phyloP scores from a whole-genome alignment of 192 early-diverging fungal species.

The Phycomyces nitens region DNA sequence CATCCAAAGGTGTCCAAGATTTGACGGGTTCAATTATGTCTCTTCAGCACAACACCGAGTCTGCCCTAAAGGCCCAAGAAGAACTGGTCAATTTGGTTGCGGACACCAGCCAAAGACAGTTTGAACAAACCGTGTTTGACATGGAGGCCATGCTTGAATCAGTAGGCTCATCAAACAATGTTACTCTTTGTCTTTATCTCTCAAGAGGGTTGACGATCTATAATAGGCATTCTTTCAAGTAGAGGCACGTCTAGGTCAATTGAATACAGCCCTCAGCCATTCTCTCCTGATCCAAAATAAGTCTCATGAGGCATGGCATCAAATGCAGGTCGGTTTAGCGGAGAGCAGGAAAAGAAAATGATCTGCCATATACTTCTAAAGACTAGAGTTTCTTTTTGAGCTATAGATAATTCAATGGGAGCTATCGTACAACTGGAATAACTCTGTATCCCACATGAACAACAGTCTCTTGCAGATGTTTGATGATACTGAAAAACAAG shows the following conservation, averaged over 20 bases:
- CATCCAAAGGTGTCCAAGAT: too few relatives aligned
- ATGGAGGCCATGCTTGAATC: neutral
- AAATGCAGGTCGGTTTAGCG: neutral
- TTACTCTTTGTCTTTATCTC: neutral
- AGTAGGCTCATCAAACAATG: neutral
- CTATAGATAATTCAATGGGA: too few relatives aligned
- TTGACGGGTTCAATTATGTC: too few relatives aligned
- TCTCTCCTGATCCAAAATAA: neutral
- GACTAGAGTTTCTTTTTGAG: neutral
- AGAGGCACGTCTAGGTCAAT: neutral
- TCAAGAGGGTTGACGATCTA: neutral
- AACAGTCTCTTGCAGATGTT: too few relatives aligned
- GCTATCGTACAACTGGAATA: too few relatives aligned
- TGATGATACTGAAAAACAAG: too few relatives aligned
- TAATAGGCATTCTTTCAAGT: slow-evolving; percentile 1
- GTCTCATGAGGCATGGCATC: neutral
- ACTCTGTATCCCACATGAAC: too few relatives aligned
- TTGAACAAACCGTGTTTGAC: too few relatives aligned
- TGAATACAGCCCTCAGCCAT: neutral
- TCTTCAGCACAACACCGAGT: too few relatives aligned
- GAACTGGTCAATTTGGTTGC: too few relatives aligned
- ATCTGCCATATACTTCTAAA: neutral
- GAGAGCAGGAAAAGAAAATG: neutral
- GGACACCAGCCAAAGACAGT: too few relatives aligned
- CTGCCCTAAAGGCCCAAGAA: too few relatives aligned